Evolutionary conservation across 2,329 filamentous ascomycete species (phyloP), one percentile per base, ranked within the genome.

Genomic region (Colletotrichum agaves): DNA sequence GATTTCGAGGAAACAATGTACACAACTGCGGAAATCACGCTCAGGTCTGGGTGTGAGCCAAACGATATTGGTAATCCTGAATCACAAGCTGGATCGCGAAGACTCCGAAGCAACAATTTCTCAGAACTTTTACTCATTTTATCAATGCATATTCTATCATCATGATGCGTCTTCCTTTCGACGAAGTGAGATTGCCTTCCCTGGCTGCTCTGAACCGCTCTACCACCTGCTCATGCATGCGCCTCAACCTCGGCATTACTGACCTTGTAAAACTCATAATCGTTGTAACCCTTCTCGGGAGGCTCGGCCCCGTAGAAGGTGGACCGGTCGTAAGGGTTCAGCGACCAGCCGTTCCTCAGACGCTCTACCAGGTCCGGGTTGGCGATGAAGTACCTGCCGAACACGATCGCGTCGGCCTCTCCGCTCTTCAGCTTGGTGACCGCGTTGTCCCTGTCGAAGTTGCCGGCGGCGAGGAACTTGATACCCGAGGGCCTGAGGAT

Each of bases 381-480:
- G 6, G 75, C 61, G 12, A 77, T 68, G 35, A 75, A 77, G 10
- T 61, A 61, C 6, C 75, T 68, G 0, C 75, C 75, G n/a, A 76
- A 77, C 1, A 80, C 82, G 15, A 84, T 76, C 2, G 60, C 64
- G 12, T 67, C 64, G 12, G 64, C 21, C 21, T 63, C 52, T 2
- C 39, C 19, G 75, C 75, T 75, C 64, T 83, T 79, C 3, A 78
- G 47, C 62, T 84, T 70, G 74, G 85, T 78, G 1, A 78, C 79
- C 0, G 79, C 77, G 47, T 77, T 75, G 41, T 76, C 78, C 0
- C 78, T 69, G 33, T 75, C 77, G 72, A 80, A 85, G 2, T 82
- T 83, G 52, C 84, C 84, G 1, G 82, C 82, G n/a, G 88, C 71
- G 3, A 89, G 70, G 33, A 89, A 83, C 3, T 74, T 70, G 37